Base-by-base conservation (phyloP, 2,329 filamentous ascomycete genomes). In the Penicillium frequentans region DNA sequence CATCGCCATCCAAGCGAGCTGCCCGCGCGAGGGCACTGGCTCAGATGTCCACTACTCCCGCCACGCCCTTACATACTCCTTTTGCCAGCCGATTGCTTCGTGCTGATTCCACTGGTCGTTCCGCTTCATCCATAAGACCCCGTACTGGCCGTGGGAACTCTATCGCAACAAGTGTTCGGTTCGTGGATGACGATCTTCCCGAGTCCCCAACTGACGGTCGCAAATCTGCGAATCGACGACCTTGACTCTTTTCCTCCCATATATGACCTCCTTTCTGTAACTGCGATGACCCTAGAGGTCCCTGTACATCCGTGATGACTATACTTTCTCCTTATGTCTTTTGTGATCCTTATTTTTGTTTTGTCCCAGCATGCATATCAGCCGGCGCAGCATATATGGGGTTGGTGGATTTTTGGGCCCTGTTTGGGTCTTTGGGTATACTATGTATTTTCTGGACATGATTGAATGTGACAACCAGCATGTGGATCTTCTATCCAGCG, bases 1-100 rank as follows among this genome's bases (percentile, higher is more conserved):
- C 67, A 43, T 79, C 77, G 3, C 78, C 78, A n/a, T 79, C 78
- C 23, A 79, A 77, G 62, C 70, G 77, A 54, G 76, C 77, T 35
- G 75, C 77, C 21, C 70, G 76, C 35, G 77, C 76, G 10, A 73
- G 70, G 60, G 70, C 70, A 26, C 61, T 79, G 49, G 72, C 75
- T 13, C 72, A 77, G 56, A 63, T 72, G 45, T 79, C 77, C 2
- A 79, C 75, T n/a, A 79, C 77, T 5, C 77, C 77, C 19, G 73
- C 74, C 42, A 79, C 76, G 4, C 76, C 76, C 14, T 60, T 75
- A 29, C 71, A 75, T 26, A 78, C 77, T 26, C 76, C 77, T 14
- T 79, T 79, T 55, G 75, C 77, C 46, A 72, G 69, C 54, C 70
- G 77, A 43, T 66, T 79, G 35, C 60, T 70, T 43, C 66, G 68